Conservation (phyloP, 495 filamentous ascomycete genomes). For the Aspergillus bertholletiae region DNA sequence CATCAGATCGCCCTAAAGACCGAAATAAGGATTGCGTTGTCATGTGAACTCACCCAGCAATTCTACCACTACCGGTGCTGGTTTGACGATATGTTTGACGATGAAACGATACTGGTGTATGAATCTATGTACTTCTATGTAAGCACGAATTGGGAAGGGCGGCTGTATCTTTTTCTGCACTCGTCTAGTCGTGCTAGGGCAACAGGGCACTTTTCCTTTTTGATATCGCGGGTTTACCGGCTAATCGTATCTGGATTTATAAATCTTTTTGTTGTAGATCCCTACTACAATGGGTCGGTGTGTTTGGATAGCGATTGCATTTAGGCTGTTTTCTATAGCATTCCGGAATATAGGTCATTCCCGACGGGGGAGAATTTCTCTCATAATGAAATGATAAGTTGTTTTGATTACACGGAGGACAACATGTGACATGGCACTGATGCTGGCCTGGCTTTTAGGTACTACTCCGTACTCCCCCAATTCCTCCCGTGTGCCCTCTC, state of each 20-base stretch:
- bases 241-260: too few relatives aligned
- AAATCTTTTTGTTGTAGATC: too few relatives aligned
- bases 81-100: slow-evolving; percentile 5
- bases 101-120: slow-evolving; percentile 11
- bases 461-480: too few relatives aligned
- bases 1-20: slow-evolving; percentile 22
- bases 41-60: slow-evolving; percentile 28
- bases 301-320: too few relatives aligned
- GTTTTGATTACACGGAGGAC: too few relatives aligned
- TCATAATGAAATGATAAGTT: too few relatives aligned
- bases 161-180: background rate
- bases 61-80: background rate
- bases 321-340: too few relatives aligned
- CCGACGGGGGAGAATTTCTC: background rate
- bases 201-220: background rate
- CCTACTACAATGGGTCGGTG: too few relatives aligned
- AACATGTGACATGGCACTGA: background rate
- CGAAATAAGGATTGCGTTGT: slow-evolving; percentile 42
- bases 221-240: too few relatives aligned
- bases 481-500: too few relatives aligned
- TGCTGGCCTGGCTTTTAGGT: too few relatives aligned
- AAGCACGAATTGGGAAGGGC: background rate
- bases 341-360: background rate
- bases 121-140: slow-evolving; percentile 14
- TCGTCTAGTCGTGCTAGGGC: background rate